Percentiles rank a stretch among this genome's conserved stretches.
phyloP scores from a whole-genome alignment of 1,284 basidiomycete species.

The Ganoderma leucocontextum region DNA sequence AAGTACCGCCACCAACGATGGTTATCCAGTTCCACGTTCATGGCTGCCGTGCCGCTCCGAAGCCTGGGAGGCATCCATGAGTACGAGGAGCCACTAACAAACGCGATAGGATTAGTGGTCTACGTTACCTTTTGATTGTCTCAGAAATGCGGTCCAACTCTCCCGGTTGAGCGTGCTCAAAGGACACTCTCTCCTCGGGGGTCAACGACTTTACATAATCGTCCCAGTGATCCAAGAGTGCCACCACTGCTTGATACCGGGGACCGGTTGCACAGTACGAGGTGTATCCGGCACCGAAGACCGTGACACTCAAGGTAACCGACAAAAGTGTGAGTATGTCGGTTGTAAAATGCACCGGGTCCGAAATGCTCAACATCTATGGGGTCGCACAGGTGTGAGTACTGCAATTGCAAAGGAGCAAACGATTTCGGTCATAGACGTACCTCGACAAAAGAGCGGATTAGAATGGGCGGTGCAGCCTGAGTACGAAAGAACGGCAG shows the following conservation, averaged over 20 bases:
- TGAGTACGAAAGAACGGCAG: no score
- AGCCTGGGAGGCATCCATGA: neutral
- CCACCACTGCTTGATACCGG: neutral
- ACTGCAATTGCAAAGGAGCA: neutral
- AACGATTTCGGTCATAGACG: neutral
- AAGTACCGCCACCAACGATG: slow-evolving; percentile 2
- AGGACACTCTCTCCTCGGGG: neutral
- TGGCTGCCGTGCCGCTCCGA: neutral
- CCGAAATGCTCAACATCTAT: neutral
- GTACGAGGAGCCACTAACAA: neutral
- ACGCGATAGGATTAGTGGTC: neutral
- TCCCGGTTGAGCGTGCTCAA: neutral
- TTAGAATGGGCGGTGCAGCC: neutral
- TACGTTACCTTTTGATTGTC: neutral
- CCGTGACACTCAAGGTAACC: neutral
- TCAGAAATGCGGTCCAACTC: neutral
- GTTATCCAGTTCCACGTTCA: neutral
- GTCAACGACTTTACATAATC: neutral
- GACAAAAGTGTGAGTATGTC: neutral
- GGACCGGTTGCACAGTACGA: neutral
- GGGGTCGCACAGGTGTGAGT: neutral
- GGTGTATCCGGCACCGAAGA: neutral
- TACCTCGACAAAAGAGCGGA: neutral
- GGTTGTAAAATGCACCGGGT: neutral
- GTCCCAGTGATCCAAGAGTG: neutral